These are phyloP conservation scores for Cladophialophora chaetospira DNA, from an alignment of 2,329 filamentous ascomycete genomes.

Conservation along the genomic window DNA sequence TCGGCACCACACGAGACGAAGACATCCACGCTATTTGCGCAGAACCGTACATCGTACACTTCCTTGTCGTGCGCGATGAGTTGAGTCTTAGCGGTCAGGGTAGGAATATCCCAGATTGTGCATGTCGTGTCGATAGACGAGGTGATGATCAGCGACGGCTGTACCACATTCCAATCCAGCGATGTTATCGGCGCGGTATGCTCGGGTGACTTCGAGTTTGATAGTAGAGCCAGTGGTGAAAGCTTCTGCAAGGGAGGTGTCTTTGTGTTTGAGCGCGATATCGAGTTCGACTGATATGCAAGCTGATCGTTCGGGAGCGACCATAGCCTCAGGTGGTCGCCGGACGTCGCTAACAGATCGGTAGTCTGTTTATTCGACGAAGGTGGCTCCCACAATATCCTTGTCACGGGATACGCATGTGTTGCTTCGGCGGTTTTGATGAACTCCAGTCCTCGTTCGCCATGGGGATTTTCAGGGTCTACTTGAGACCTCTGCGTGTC, in stretches of 20 bases:
- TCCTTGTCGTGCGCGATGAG: conserved; percentile 98
- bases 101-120: conserved; percentile 99
- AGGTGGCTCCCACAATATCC: conserved; percentile 92
- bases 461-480: conserved; percentile 68
- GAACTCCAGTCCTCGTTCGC: conserved; percentile 81
- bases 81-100: conserved; percentile 95
- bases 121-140: conserved; percentile 99
- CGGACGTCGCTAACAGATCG: conserved; percentile 90
- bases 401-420: conserved; percentile 94
- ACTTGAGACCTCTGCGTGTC: conserved; percentile 79
- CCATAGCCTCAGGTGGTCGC: conserved; percentile 92
- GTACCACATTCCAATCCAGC: conserved; percentile 96
- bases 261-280: conserved; percentile 63
- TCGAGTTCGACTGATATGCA: conserved; percentile 64
- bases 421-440: conserved; percentile 93
- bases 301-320: conserved; percentile 67
- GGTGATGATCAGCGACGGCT: conserved; percentile 95
- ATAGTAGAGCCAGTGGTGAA: conserved; percentile 86
- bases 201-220: conserved; percentile 97
- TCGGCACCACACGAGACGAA: conserved; percentile 98
- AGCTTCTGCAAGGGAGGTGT: conserved; percentile 72
- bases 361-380: conserved; percentile 94
- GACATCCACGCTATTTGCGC: conserved; percentile 96
- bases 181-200: conserved; percentile 96
- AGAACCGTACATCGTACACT: conserved; percentile 93